Conservation (phyloP, 2,329 filamentous ascomycete genomes). For the Aplosporella prunicola region DNA sequence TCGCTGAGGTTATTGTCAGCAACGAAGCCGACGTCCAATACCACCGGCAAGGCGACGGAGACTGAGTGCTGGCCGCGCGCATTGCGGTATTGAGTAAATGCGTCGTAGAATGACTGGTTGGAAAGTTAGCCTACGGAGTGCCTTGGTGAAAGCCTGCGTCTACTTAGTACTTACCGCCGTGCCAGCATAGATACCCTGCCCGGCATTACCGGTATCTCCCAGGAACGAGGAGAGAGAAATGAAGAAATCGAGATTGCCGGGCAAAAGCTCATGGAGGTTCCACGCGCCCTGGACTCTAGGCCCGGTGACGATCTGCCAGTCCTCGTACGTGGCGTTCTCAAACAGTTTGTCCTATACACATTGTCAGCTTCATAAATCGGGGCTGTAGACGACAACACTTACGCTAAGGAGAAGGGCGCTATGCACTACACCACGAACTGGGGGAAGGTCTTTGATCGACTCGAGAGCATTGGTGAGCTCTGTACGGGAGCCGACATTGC, state of each 20-base stretch:
- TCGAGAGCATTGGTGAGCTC: conserved; percentile 4
- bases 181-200: conserved; percentile 11
- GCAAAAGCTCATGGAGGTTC: conserved; percentile 16
- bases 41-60: conserved; percentile 17
- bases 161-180: no score
- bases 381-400: conserved; percentile 13
- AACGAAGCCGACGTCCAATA: conserved; percentile 19
- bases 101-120: conserved; percentile 17
- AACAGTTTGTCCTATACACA: conserved; percentile 3
- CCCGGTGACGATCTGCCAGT: conserved; percentile 7
- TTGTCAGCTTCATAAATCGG: conserved; percentile 10
- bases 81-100: conserved; percentile 14
- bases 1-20: no score
- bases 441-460: conserved; percentile 13
- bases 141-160: no score
- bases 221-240: conserved; percentile 5
- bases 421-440: conserved; percentile 19
- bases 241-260: conserved; percentile 11
- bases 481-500: neutral
- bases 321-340: conserved; percentile 10
- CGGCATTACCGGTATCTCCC: conserved; percentile 5
- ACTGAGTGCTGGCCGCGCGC: no score
- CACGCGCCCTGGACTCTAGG: conserved; percentile 23
- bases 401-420: conserved; percentile 20
- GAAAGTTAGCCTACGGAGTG: no score